phyloP scores from a whole-genome alignment of 2,329 filamentous ascomycete species.

The Eurotiales sp. region DNA sequence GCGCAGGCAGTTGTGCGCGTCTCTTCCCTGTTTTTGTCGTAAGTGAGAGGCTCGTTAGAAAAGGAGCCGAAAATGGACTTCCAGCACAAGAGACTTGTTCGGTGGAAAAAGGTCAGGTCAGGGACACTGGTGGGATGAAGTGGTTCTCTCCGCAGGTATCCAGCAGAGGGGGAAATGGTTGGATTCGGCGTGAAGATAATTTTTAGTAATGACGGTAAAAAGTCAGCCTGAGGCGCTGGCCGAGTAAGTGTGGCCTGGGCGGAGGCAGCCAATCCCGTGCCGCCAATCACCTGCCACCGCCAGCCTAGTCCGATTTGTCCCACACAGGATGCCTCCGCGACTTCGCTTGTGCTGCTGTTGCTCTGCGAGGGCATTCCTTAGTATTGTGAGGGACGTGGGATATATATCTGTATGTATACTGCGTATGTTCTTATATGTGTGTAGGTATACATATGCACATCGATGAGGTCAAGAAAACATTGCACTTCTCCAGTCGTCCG shows the following conservation, averaged over 20 bases:
- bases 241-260: conserved; percentile 20
- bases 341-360: conserved; percentile 11
- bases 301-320: conserved; percentile 16
- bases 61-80: background rate
- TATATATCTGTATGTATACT: too few relatives aligned
- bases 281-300: conserved; percentile 1
- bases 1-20: conserved; percentile 38
- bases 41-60: conserved; percentile 14
- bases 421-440: too few relatives aligned
- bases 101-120: background rate
- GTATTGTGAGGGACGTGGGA: too few relatives aligned
- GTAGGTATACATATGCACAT: too few relatives aligned
- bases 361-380: too few relatives aligned
- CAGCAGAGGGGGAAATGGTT: conserved; percentile 23
- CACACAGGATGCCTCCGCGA: background rate
- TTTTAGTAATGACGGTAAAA: conserved; percentile 42
- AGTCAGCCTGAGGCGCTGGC: conserved; percentile 29
- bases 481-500: too few relatives aligned
- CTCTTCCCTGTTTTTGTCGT: conserved; percentile 24
- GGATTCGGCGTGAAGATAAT: conserved; percentile 34
- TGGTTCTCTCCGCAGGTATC: conserved; percentile 12
- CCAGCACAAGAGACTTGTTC: background rate
- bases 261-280: conserved; percentile 4
- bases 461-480: too few relatives aligned
- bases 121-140: background rate